Base-by-base conservation (phyloP, 2,329 filamentous ascomycete species). In the Neophaeococcomyces aloes region DNA sequence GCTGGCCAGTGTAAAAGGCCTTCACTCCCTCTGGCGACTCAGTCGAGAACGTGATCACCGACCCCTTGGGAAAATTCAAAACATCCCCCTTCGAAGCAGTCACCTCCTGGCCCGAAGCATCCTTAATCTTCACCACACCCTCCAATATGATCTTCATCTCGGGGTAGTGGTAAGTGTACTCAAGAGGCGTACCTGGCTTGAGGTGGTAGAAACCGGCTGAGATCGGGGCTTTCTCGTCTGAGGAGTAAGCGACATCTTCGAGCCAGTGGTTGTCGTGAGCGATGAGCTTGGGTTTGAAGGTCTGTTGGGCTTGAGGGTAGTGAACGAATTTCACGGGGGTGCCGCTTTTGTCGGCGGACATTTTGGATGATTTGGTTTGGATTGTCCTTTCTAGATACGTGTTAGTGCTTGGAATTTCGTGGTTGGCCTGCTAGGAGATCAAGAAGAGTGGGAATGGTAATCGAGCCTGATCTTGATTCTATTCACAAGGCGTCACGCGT, bases 81-180 rank as follows among this genome's bases (percentile, higher is more conserved):
- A 81, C 76, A 59, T 83, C 80, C 0, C 80, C 80, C 6, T 72
- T 67, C 25, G 64, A 67, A 7, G 75, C 79, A 29, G 49, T 48
- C 18, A 54, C 52, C 21, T 47, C 45, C 53, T 74, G 67, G 29
- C 78, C 79, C 1, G 75, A 75, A 58, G 74, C 73, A 51, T 83
- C 79, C 23, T 66, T 67, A 54, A 83, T 81, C 48, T 76, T 72
- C 56, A 78, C 81, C 52, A 74, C 69, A 11, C 79, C 80, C 54
- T 83, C 79, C 7, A 83, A 62, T 50, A 84, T 79, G 57, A 83
- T 80, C 67, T 83, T 83, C 75, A 81, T 81, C 66, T 83, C 80
- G 56, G 83, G 74, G 61, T 83, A 83, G 31, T 69, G 76, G 62
- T 83, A 83, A 25, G 71, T 75, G 65, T 83, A 83, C 7, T 78